Percentiles rank a stretch among this genome's conserved stretches.
Evolutionary conservation across 2,329 filamentous ascomycete genomes (phyloP).

Genomic region (Scytalidium lignicola): DNA sequence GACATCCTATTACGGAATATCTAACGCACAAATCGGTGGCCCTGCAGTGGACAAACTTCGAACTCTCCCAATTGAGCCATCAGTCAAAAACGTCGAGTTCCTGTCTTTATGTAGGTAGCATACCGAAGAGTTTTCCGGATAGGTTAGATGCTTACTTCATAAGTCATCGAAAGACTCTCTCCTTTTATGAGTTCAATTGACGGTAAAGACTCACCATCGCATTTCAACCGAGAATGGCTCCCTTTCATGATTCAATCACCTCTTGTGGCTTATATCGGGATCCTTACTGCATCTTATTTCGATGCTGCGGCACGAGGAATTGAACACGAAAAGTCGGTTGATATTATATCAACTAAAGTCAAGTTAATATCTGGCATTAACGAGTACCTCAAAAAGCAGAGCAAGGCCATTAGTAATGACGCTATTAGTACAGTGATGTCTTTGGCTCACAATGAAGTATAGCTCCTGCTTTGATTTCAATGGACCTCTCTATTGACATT

Average conservation of each 20-base stretch:
- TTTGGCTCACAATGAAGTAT: slow-evolving; percentile 27
- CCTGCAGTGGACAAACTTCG: slow-evolving; percentile 33
- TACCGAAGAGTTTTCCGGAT: neutral
- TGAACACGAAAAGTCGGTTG: slow-evolving; percentile 17
- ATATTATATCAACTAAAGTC: slow-evolving; percentile 22
- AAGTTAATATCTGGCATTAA: slow-evolving; percentile 26
- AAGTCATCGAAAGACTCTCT: slow-evolving; percentile 23
- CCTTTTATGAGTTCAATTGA: slow-evolving; percentile 29
- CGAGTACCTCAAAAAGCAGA: slow-evolving; percentile 15
- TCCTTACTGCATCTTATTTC: slow-evolving; percentile 28
- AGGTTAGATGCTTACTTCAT: neutral
- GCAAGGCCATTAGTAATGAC: slow-evolving; percentile 20
- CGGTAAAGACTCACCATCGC: slow-evolving; percentile 18
- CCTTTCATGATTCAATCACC: slow-evolving; percentile 29
- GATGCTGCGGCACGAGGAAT: slow-evolving; percentile 19
- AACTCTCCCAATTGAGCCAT: slow-evolving; percentile 21
- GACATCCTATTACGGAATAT: slow-evolving; percentile 1
- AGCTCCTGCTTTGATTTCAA: neutral
- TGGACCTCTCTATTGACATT: slow-evolving; percentile 3
- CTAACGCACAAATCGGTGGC: slow-evolving; percentile 5
- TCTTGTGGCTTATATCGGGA: slow-evolving; percentile 23
- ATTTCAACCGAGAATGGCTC: slow-evolving; percentile 22
- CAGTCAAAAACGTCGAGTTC: slow-evolving; percentile 20
- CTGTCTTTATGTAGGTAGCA: slow-evolving; percentile 24
- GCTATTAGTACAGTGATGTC: slow-evolving; percentile 25